phyloP scores from a whole-genome alignment of 129 eudicot genomes.

The Dittrichia graveolens region DNA sequence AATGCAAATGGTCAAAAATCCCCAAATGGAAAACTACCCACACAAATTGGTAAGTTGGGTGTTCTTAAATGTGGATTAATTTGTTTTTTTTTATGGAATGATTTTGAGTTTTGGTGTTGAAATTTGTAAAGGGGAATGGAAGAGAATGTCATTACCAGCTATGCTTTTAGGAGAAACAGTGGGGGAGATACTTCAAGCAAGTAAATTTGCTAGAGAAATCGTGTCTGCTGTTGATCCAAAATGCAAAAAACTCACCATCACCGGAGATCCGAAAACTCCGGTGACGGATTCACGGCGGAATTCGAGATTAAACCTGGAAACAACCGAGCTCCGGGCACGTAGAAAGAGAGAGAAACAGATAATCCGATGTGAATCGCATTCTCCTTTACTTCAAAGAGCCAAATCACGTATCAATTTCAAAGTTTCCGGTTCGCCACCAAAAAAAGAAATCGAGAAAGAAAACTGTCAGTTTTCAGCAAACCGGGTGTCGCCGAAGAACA shows the following conservation, averaged over 20 bases:
- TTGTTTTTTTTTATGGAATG: background rate
- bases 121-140: conserved; percentile 69
- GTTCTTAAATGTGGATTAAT: background rate
- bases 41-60: conserved; percentile 45
- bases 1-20: conserved; percentile 60
- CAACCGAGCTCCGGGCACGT: conserved; percentile 56
- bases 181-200: conserved; percentile 79
- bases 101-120: conserved; percentile 17
- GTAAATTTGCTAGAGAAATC: conserved; percentile 61
- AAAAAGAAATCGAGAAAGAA: conserved; percentile 52
- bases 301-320: conserved; percentile 50
- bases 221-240: conserved; percentile 48
- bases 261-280: conserved; percentile 86
- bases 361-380: conserved; percentile 41
- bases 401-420: conserved; percentile 78
- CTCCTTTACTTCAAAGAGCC: conserved; percentile 66
- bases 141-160: conserved; percentile 86
- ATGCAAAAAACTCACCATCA: background rate
- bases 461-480: conserved; percentile 56
- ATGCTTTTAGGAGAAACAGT: conserved; percentile 91
- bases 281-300: conserved; percentile 37
- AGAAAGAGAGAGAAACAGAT: conserved; percentile 72
- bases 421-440: conserved; percentile 48
- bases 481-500: conserved; percentile 80
- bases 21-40: conserved; percentile 68